phyloP scores from a whole-genome alignment of 2,329 filamentous ascomycete genomes.

The Mycosphaerella sp. region DNA sequence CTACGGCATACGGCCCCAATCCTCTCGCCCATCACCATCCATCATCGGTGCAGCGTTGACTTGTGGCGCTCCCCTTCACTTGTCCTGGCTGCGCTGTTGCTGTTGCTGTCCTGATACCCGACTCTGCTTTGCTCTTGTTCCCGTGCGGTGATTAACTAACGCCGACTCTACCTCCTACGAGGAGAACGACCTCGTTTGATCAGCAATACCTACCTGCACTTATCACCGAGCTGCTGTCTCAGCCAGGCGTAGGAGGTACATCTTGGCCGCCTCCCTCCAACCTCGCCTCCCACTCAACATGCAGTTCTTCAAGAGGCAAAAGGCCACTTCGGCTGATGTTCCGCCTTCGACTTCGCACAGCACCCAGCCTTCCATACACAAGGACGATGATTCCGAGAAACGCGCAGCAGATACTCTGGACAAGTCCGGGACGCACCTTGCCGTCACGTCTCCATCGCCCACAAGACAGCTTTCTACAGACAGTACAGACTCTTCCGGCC shows the following conservation, averaged over 20 bases:
- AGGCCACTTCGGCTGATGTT: conserved; percentile 2
- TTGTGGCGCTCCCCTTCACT: no score
- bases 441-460: conserved; percentile 1
- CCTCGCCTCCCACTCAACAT: conserved; percentile 4
- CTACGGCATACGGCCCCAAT: no score
- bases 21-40: no score
- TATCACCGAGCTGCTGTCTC: background rate
- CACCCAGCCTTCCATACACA: conserved; percentile 8
- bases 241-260: background rate
- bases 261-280: background rate
- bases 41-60: no score
- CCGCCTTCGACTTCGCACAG: conserved; percentile 6
- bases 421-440: background rate
- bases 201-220: background rate
- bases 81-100: no score
- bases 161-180: no score
- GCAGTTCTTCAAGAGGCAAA: conserved; percentile 21
- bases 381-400: conserved; percentile 14
- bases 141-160: no score
- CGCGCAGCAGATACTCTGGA: conserved; percentile 14
- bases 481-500: background rate
- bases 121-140: no score
- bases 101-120: no score
- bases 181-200: no score
- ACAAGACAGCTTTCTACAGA: conserved; percentile 2